These are phyloP conservation scores for Schizosaccharomyces versatilis DNA, from an alignment of 1,139 yeast genomes.

Conservation along the genomic window DNA sequence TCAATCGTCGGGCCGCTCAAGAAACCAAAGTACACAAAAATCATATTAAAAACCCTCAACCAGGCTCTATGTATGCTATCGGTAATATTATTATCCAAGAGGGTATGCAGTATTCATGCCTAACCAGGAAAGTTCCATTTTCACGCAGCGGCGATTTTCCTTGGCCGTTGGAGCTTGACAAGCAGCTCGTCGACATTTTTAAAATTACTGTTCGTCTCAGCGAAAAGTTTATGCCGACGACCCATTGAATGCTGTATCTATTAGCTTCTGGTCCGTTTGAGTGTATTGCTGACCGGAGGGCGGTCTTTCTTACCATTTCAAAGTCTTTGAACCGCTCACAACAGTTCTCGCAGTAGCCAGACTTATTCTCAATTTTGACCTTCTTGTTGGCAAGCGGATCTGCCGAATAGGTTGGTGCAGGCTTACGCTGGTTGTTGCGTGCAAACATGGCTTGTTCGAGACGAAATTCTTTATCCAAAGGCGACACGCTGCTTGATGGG, in stretches of 20 bases:
- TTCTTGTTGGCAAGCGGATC: conserved; percentile 1
- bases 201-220: not conserved
- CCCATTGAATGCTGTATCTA: not conserved
- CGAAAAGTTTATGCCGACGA: not conserved
- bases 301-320: conserved; percentile 16
- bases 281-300: not conserved
- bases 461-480: not conserved
- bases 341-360: conserved; percentile 1
- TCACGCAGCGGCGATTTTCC: no score
- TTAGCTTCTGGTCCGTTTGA: no score
- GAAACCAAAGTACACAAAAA: no score
- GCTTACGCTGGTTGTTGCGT: not conserved
- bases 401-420: not conserved
- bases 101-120: no score
- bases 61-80: no score
- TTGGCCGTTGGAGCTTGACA: not conserved
- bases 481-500: not conserved
- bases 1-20: no score
- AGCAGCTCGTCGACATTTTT: not conserved
- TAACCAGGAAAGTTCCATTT: no score
- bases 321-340: conserved; percentile 24
- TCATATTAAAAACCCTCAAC: no score
- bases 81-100: no score
- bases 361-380: not conserved
- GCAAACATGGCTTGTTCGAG: not conserved